Conservation (phyloP, 2,329 filamentous ascomycete species). For the Orbilia javanica region DNA sequence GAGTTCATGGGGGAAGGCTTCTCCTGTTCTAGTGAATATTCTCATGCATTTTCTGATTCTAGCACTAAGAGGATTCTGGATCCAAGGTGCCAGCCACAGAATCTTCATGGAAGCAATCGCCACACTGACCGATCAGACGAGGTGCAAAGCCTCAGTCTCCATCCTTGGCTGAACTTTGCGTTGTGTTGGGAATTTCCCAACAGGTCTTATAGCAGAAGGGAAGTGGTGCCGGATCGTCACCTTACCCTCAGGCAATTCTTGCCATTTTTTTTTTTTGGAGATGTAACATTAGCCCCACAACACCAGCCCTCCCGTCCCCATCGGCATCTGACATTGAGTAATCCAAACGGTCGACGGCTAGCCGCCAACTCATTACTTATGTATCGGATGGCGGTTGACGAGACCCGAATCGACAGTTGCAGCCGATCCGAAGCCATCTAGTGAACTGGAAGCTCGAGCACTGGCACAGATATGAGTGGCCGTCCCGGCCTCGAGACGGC, state of each 20-base stretch:
- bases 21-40: background rate
- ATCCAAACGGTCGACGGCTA: conserved; percentile 2
- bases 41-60: background rate
- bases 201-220: conserved; percentile 1
- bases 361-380: conserved; percentile 14
- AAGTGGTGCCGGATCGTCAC: conserved; percentile 23
- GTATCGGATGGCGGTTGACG: conserved; percentile 32
- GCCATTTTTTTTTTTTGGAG: background rate
- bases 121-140: conserved; percentile 27
- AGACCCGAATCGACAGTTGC: conserved; percentile 15
- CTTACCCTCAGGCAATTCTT: conserved; percentile 29
- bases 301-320: background rate
- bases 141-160: conserved; percentile 32
- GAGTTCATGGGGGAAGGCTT: too few species aligned
- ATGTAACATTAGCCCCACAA: conserved; percentile 9
- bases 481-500: background rate
- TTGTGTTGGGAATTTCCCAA: conserved; percentile 55
- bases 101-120: background rate
- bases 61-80: background rate
- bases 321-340: conserved; percentile 16
- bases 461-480: conserved; percentile 2
- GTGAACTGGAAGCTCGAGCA: background rate
- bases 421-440: conserved; percentile 41
- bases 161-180: conserved; percentile 35
- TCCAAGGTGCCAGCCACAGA: conserved; percentile 32